Evolutionary conservation across 257 asterid species (phyloP).

Genomic region (Penstemon barbatus): DNA sequence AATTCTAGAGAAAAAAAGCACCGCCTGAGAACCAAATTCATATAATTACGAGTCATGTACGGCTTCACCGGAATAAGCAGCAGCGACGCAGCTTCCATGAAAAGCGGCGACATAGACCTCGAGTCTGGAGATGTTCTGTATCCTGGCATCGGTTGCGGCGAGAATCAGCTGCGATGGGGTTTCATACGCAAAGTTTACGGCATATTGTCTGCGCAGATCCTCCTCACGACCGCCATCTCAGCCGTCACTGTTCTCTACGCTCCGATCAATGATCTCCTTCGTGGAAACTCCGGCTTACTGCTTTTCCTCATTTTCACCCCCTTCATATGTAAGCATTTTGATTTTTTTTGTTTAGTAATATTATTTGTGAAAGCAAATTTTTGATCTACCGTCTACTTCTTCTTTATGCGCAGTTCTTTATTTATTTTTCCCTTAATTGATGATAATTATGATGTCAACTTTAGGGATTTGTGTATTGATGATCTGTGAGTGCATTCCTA

Average conservation of each 20-base stretch:
- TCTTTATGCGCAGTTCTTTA: too few relatives aligned
- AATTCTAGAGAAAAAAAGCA: slow-evolving; percentile 29
- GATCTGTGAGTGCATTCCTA: neutral
- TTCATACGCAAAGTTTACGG: slow-evolving; percentile 96
- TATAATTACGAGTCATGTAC: slow-evolving; percentile 43
- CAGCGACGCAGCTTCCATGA: slow-evolving; percentile 37
- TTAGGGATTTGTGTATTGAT: neutral
- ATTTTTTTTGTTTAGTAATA: neutral
- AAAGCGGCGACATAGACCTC: slow-evolving; percentile 45
- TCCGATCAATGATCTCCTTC: slow-evolving; percentile 78
- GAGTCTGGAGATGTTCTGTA: slow-evolving; percentile 67
- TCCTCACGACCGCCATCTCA: slow-evolving; percentile 63
- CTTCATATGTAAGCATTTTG: slow-evolving; percentile 58
- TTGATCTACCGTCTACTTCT: slow-evolving; percentile 1
- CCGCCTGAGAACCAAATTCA: slow-evolving; percentile 16
- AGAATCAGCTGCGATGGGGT: slow-evolving; percentile 96
- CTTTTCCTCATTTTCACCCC: slow-evolving; percentile 83
- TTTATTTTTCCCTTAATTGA: too few relatives aligned
- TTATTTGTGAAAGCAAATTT: neutral
- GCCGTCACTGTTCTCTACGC: slow-evolving; percentile 69
- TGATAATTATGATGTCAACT: neutral
- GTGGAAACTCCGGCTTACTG: slow-evolving; percentile 66
- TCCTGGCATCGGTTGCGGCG: slow-evolving; percentile 95
- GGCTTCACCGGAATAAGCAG: slow-evolving; percentile 51
- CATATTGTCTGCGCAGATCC: slow-evolving; percentile 84